phyloP scores from a whole-genome alignment of 2,329 filamentous ascomycete genomes.

The Cladorrhinum sp. region DNA sequence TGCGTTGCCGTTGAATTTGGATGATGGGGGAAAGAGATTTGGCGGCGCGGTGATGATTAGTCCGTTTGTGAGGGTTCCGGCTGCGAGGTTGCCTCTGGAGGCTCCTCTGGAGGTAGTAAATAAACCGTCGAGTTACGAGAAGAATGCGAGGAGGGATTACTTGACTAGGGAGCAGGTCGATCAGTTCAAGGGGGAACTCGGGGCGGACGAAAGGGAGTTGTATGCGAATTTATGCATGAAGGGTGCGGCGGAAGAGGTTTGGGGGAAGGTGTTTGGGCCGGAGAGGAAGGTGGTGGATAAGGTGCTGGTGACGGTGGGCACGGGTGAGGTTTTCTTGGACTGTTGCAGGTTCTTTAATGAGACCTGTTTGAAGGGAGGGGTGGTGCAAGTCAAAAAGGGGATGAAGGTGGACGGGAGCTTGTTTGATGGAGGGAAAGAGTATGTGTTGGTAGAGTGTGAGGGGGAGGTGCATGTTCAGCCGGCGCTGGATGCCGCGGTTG shows the following conservation, averaged over 20 bases:
- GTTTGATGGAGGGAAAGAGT: slow-evolving; percentile 6
- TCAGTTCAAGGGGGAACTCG: slow-evolving; percentile 9
- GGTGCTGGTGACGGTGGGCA: slow-evolving; percentile 18
- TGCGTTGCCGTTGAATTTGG: slow-evolving; percentile 9
- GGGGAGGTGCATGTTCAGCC: slow-evolving; percentile 23
- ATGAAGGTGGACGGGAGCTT: not conserved
- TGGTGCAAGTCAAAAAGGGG: not conserved
- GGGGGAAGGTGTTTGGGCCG: slow-evolving; percentile 12
- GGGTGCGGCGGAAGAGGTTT: slow-evolving; percentile 1
- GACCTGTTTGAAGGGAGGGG: slow-evolving; percentile 9
- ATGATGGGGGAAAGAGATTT: slow-evolving; percentile 7
- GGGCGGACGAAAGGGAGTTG: slow-evolving; percentile 14
- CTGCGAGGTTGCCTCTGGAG: not conserved
- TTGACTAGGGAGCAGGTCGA: slow-evolving; percentile 9
- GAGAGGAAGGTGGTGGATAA: slow-evolving; percentile 11
- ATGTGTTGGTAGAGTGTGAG: slow-evolving; percentile 18
- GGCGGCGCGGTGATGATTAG: slow-evolving; percentile 22
- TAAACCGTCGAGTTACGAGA: slow-evolving; percentile 5
- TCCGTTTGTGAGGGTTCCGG: slow-evolving; percentile 21
- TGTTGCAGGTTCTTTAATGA: slow-evolving; percentile 15
- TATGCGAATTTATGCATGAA: slow-evolving; percentile 19
- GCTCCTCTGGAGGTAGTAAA: too few relatives aligned
- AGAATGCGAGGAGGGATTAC: slow-evolving; percentile 23
- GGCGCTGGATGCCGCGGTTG: slow-evolving; percentile 16
- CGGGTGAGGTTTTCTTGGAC: slow-evolving; percentile 21